A percentile compares a stretch with the other conserved stretches of the same genome.
Evolutionary conservation across 352 stramenopile genomes (phyloP).

Genomic region (Globisporangium viniferum): DNA sequence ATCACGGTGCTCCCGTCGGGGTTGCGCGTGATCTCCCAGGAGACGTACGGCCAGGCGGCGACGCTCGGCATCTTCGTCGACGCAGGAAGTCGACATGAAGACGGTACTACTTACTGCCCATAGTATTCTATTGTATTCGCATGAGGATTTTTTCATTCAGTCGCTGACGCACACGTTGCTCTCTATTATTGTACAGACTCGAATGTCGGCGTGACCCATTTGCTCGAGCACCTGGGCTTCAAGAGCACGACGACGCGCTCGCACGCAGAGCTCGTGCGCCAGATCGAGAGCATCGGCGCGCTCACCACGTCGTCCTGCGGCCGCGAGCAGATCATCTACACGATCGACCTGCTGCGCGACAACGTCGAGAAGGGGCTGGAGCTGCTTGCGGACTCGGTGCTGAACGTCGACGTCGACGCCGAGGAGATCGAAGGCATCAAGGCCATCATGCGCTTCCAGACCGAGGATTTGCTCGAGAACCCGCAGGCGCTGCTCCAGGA

Average conservation of each 20-base stretch:
- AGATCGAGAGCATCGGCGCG: constrained; percentile 93
- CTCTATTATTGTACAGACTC: constrained; percentile 23
- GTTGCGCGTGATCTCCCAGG: constrained; percentile 95
- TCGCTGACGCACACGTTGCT: constrained; percentile 1
- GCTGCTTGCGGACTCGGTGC: constrained; percentile 88
- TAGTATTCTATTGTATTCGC: neutral
- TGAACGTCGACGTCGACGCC: constrained; percentile 68
- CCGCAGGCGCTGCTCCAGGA: constrained; percentile 78
- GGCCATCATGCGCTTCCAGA: constrained; percentile 92
- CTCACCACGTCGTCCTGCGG: constrained; percentile 89
- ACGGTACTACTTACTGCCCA: constrained; percentile 27
- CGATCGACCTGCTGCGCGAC: constrained; percentile 94
- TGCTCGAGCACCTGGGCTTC: constrained; percentile 95
- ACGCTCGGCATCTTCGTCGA: constrained; percentile 94
- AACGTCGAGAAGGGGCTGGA: constrained; percentile 90
- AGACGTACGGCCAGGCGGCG: constrained; percentile 94
- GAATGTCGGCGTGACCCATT: constrained; percentile 88
- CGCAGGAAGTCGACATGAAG: constrained; percentile 85
- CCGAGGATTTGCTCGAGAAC: constrained; percentile 90
- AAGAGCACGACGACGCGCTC: constrained; percentile 88
- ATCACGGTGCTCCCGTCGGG: constrained; percentile 93
- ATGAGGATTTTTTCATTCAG: neutral
- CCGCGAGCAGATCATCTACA: constrained; percentile 97
- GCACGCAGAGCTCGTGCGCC: constrained; percentile 82
- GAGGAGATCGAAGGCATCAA: constrained; percentile 93